phyloP scores from a whole-genome alignment of 495 filamentous ascomycete species.

The Darksidea phi region DNA sequence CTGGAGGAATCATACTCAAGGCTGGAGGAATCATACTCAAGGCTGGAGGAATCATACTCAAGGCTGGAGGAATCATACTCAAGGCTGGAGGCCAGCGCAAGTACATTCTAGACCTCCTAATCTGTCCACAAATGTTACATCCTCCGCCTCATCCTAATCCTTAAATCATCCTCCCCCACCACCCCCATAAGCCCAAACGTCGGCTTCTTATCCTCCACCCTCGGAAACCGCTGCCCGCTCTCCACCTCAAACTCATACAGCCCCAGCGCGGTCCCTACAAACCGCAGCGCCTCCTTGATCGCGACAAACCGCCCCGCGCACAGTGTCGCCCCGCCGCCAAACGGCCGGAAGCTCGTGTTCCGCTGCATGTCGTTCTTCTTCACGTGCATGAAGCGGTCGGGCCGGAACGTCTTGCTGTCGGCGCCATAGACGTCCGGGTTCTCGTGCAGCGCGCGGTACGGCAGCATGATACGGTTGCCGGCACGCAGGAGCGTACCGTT shows the following conservation, averaged over 20 bases:
- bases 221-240: not conserved
- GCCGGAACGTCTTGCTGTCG: not conserved
- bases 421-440: not conserved
- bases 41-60: no score
- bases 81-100: no score
- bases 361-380: not conserved
- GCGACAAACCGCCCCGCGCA: not conserved
- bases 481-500: no score
- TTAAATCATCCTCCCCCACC: no score
- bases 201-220: no score
- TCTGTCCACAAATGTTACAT: no score
- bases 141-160: no score
- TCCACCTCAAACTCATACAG: not conserved
- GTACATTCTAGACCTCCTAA: no score
- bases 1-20: no score
- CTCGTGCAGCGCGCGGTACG: slow-evolving; percentile 1
- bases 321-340: slow-evolving; percentile 1
- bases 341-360: not conserved
- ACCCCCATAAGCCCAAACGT: no score
- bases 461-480: not conserved
- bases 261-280: not conserved
- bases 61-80: no score
- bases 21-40: no score
- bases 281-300: not conserved
- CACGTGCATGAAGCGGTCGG: not conserved